Percentiles rank a stretch among this genome's conserved stretches.
Evolutionary conservation across 768 basidiomycete genomes (phyloP).

Genomic region (Daedalea quercina): DNA sequence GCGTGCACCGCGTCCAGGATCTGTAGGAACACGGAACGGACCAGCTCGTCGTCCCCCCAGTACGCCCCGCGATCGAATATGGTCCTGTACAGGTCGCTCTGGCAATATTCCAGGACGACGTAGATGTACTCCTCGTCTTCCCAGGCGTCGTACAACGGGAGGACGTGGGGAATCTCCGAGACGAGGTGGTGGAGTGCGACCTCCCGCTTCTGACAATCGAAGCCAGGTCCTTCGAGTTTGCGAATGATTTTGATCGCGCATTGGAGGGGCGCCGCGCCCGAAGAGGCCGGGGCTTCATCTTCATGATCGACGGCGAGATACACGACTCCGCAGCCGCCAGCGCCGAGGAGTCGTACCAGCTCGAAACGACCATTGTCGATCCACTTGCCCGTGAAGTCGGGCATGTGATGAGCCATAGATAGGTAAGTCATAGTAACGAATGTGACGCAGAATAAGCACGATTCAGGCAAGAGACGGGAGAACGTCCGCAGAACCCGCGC

Average conservation of each 20-base stretch:
- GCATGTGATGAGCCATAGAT: constrained; percentile 9
- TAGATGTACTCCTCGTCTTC: constrained; percentile 6
- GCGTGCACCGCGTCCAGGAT: constrained; percentile 44
- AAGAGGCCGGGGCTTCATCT: neutral
- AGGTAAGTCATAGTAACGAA: constrained; percentile 4
- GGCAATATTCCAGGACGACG: constrained; percentile 16
- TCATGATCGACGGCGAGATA: constrained; percentile 15
- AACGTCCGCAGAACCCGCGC: neutral
- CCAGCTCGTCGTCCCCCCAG: constrained; percentile 35
- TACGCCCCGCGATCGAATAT: constrained; percentile 31
- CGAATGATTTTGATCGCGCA: constrained; percentile 16
- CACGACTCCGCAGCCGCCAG: constrained; percentile 19
- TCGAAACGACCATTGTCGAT: constrained; percentile 15
- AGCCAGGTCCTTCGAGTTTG: constrained; percentile 41
- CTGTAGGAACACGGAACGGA: constrained; percentile 41
- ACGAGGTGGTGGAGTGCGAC: constrained; percentile 4
- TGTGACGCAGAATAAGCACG: neutral
- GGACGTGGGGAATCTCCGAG: constrained; percentile 3
- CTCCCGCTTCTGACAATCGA: constrained; percentile 41
- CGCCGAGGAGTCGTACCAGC: constrained; percentile 14
- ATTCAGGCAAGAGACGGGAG: neutral
- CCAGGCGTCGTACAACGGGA: constrained; percentile 3
- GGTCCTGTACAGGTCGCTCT: constrained; percentile 37
- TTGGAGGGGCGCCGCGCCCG: neutral
- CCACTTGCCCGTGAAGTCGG: constrained; percentile 13